Evolutionary conservation across 768 basidiomycete species (phyloP).

Genomic region (Calvatia gigantea): DNA sequence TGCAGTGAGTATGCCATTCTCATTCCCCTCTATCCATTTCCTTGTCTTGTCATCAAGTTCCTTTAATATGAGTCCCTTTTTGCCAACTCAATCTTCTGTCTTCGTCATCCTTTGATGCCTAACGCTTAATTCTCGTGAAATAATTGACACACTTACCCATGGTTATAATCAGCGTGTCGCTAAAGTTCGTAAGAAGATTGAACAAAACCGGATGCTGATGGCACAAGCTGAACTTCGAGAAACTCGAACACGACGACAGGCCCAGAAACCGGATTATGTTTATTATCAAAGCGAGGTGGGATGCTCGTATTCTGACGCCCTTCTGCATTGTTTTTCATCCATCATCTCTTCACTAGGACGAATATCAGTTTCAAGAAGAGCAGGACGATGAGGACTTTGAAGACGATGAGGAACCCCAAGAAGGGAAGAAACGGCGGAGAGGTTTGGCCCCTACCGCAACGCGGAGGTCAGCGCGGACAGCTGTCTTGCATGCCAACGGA

Average conservation of each 20-base stretch:
- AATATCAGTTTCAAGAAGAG: constrained; percentile 65
- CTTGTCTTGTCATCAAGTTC: constrained; percentile 3
- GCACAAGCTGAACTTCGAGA: constrained; percentile 77
- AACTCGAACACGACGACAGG: constrained; percentile 73
- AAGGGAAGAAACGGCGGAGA: constrained; percentile 42
- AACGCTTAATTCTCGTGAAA: background rate
- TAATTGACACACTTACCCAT: too few species aligned
- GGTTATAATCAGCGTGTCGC: constrained; percentile 61
- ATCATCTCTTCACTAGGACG: constrained; percentile 39
- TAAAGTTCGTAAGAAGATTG: constrained; percentile 64
- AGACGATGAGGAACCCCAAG: constrained; percentile 51
- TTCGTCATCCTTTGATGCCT: background rate
- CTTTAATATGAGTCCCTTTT: background rate
- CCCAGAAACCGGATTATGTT: constrained; percentile 77
- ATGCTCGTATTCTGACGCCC: constrained; percentile 14
- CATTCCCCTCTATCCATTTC: constrained; percentile 13
- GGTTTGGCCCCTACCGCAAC: constrained; percentile 30
- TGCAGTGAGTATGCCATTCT: constrained; percentile 48
- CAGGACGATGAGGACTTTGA: constrained; percentile 62
- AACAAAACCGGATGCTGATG: constrained; percentile 58
- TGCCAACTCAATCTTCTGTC: constrained; percentile 7
- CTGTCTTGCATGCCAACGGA: constrained; percentile 45
- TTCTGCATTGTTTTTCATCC: constrained; percentile 17
- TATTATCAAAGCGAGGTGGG: constrained; percentile 71
- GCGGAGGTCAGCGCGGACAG: constrained; percentile 54